These are phyloP conservation scores for Nakaseomyces uthaithaninus DNA, from an alignment of 1,139 yeast genomes.

Conservation along the genomic window DNA sequence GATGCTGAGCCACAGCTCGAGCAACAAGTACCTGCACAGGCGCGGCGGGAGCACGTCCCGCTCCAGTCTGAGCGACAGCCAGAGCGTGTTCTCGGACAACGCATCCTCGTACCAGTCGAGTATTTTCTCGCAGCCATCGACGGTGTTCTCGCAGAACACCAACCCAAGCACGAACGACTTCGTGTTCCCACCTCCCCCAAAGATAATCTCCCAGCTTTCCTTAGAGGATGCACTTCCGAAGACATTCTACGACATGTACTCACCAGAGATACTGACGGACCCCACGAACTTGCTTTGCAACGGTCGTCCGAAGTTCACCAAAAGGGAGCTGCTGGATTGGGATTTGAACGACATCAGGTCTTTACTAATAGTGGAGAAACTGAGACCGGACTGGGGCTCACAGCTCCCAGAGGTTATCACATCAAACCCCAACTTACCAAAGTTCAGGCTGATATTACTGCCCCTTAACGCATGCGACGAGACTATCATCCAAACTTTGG, in stretches of 20 bases:
- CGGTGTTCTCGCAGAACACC: slow-evolving; percentile 16
- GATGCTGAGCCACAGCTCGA: slow-evolving; percentile 1
- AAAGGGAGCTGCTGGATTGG: slow-evolving; percentile 56
- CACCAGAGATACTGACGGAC: slow-evolving; percentile 41
- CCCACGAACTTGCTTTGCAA: slow-evolving; percentile 36
- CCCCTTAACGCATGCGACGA: slow-evolving; percentile 46
- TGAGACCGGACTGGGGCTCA: slow-evolving; percentile 47
- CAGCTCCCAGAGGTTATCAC: slow-evolving; percentile 39
- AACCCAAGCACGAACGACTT: slow-evolving; percentile 5
- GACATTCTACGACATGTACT: slow-evolving; percentile 45
- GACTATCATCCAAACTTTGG: slow-evolving; percentile 41
- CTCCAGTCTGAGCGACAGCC: slow-evolving; percentile 11
- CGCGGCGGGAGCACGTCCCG: slow-evolving; percentile 5
- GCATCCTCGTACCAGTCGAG: slow-evolving; percentile 25
- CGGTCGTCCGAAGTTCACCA: slow-evolving; percentile 55
- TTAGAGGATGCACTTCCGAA: slow-evolving; percentile 41
- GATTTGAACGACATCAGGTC: slow-evolving; percentile 57
- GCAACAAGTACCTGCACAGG: slow-evolving; percentile 8
- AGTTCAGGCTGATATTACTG: slow-evolving; percentile 37
- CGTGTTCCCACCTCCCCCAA: slow-evolving; percentile 10
- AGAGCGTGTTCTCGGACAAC: slow-evolving; percentile 19
- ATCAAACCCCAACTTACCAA: slow-evolving; percentile 20
- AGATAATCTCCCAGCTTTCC: slow-evolving; percentile 21
- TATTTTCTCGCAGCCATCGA: slow-evolving; percentile 25
- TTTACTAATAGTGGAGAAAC: slow-evolving; percentile 42